These are phyloP conservation scores for Rhizopus sp. DNA, from an alignment of 371 early-diverging fungal genomes.

Conservation along the genomic window DNA sequence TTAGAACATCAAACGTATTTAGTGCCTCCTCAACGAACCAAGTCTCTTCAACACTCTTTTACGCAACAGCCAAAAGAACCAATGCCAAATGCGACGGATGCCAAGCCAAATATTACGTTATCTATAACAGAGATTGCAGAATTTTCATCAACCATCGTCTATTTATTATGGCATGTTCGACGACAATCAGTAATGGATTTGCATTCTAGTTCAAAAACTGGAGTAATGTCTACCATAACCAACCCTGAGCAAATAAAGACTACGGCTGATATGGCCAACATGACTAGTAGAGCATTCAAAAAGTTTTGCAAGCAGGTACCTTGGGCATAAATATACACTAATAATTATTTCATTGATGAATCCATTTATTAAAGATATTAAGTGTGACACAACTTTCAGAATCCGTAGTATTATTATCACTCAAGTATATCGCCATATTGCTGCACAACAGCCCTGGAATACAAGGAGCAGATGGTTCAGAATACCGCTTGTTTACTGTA, in stretches of 20 bases:
- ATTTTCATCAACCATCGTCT: slow-evolving; percentile 64
- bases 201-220: slow-evolving; percentile 25
- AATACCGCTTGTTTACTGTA: slow-evolving; percentile 76
- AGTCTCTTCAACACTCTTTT: background rate
- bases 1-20: too few species aligned
- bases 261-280: slow-evolving; percentile 36
- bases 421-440: slow-evolving; percentile 66
- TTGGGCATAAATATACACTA: slow-evolving; percentile 1
- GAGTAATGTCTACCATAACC: background rate
- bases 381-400: slow-evolving; percentile 65
- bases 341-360: background rate
- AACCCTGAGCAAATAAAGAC: slow-evolving; percentile 24
- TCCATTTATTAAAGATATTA: slow-evolving; percentile 34
- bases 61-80: slow-evolving; percentile 20
- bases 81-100: slow-evolving; percentile 35
- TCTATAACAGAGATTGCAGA: slow-evolving; percentile 52
- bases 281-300: slow-evolving; percentile 52
- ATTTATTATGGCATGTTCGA: slow-evolving; percentile 62
- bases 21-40: background rate
- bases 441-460: slow-evolving; percentile 59
- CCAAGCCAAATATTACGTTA: slow-evolving; percentile 23
- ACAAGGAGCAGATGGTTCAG: slow-evolving; percentile 71
- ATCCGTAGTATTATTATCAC: slow-evolving; percentile 57
- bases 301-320: slow-evolving; percentile 56
- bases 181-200: slow-evolving; percentile 41